Evolutionary conservation across 352 stramenopile genomes (phyloP).

Genomic region (Phytophthora chlamydospora): DNA sequence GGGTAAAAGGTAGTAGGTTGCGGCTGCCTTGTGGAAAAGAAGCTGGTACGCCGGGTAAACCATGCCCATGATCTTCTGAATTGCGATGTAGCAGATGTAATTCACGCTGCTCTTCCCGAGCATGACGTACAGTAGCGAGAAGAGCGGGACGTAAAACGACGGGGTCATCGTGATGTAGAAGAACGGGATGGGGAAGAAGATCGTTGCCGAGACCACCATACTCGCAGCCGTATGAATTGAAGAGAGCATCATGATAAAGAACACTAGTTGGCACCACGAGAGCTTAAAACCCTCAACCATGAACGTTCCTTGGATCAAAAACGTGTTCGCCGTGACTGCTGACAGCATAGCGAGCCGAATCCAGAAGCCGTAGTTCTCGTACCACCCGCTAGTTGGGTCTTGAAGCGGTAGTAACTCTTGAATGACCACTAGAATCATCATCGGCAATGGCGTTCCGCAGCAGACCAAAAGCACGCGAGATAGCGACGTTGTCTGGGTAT

Average conservation of each 20-base stretch:
- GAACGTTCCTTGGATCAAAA: slow-evolving; percentile 19
- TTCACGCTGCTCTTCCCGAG: background rate
- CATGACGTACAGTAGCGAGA: slow-evolving; percentile 10
- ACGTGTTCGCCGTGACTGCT: background rate
- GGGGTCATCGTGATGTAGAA: slow-evolving; percentile 32
- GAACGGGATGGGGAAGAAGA: slow-evolving; percentile 28
- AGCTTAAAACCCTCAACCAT: slow-evolving; percentile 14
- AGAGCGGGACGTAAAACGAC: slow-evolving; percentile 16
- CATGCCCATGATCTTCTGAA: slow-evolving; percentile 20
- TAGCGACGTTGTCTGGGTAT: slow-evolving; percentile 16
- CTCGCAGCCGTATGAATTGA: slow-evolving; percentile 7
- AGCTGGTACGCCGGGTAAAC: slow-evolving; percentile 24
- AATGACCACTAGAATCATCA: slow-evolving; percentile 5
- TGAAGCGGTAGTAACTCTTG: slow-evolving; percentile 27
- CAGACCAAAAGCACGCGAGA: slow-evolving; percentile 17
- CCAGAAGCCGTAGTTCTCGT: slow-evolving; percentile 30
- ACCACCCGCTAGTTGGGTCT: slow-evolving; percentile 15
- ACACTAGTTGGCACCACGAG: slow-evolving; percentile 5
- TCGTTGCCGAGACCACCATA: slow-evolving; percentile 1
- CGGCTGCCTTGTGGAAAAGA: slow-evolving; percentile 6
- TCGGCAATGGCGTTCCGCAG: slow-evolving; percentile 17
- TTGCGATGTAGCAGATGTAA: slow-evolving; percentile 6
- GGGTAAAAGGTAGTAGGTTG: slow-evolving; percentile 1
- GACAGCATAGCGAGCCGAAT: slow-evolving; percentile 13
- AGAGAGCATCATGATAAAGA: slow-evolving; percentile 1